phyloP scores from a whole-genome alignment of 176 grass and related monocot species.

The Aechmea fasciata region DNA sequence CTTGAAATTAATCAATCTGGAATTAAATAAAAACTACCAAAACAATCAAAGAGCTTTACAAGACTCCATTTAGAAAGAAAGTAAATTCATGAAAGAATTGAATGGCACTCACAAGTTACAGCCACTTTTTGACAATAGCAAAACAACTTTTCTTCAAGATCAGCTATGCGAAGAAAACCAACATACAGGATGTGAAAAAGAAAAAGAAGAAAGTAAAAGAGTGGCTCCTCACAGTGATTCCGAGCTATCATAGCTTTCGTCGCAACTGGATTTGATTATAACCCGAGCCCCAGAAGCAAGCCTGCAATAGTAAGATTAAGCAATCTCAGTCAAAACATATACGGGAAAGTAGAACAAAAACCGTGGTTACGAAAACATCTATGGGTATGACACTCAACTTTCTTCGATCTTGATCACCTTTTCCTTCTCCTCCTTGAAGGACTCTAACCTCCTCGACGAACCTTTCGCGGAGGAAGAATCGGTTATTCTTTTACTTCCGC shows the following conservation, averaged over 20 bases:
- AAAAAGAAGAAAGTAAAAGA: slow-evolving; percentile 14
- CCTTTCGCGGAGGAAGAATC: slow-evolving; percentile 43
- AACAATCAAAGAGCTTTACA: too few relatives aligned
- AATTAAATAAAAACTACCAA: too few relatives aligned
- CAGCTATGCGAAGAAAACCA: background rate
- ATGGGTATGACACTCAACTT: slow-evolving; percentile 55
- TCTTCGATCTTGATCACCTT: slow-evolving; percentile 95
- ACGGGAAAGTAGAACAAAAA: slow-evolving; percentile 1
- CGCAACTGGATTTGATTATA: slow-evolving; percentile 74
- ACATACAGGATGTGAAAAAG: slow-evolving; percentile 3
- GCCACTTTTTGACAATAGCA: too few relatives aligned
- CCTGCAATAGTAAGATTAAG: slow-evolving; percentile 38
- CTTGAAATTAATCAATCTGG: too few relatives aligned
- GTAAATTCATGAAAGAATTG: too few relatives aligned
- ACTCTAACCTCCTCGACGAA: slow-evolving; percentile 60
- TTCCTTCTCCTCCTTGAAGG: slow-evolving; percentile 72
- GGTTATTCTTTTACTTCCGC: slow-evolving; percentile 60
- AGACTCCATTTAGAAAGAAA: too few relatives aligned
- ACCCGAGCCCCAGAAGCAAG: slow-evolving; percentile 94
- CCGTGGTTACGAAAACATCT: background rate
- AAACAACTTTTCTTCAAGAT: background rate
- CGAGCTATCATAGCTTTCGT: slow-evolving; percentile 65
- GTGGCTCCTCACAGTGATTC: slow-evolving; percentile 47
- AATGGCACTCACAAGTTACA: too few relatives aligned
- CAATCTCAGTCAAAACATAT: slow-evolving; percentile 31